Conservation (phyloP, 495 filamentous ascomycete genomes). For the Penicillium coffeae region DNA sequence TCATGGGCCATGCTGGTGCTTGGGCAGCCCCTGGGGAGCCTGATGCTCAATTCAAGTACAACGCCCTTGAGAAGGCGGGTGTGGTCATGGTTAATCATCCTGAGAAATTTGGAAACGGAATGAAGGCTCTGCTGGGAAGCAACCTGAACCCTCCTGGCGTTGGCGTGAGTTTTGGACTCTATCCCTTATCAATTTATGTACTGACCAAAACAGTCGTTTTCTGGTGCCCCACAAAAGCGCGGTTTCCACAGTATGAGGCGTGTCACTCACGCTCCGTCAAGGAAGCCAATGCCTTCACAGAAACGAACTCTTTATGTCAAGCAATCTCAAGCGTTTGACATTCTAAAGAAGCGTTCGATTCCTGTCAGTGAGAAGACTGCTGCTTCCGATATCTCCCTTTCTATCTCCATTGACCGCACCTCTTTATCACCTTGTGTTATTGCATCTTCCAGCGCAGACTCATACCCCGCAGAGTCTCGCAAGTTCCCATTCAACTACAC, state of each 20-base stretch:
- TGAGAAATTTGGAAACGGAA: constrained; percentile 69
- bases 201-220: constrained; percentile 21
- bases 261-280: constrained; percentile 13
- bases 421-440: constrained; percentile 63
- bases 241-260: constrained; percentile 49
- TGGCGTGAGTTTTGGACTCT: constrained; percentile 19
- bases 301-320: constrained; percentile 57
- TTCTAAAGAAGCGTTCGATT: constrained; percentile 54
- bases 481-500: constrained; percentile 63
- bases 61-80: constrained; percentile 63
- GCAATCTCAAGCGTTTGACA: constrained; percentile 52
- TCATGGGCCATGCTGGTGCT: constrained; percentile 90
- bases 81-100: constrained; percentile 78
- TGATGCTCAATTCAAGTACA: constrained; percentile 60
- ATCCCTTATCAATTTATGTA: not conserved
- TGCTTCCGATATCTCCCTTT: constrained; percentile 47
- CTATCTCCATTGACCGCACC: constrained; percentile 63
- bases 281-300: constrained; percentile 26
- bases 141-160: constrained; percentile 13
- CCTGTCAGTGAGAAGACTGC: constrained; percentile 39
- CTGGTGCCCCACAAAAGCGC: constrained; percentile 35
- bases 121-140: constrained; percentile 55
- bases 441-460: constrained; percentile 50
- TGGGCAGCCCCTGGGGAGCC: constrained; percentile 67
- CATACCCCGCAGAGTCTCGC: constrained; percentile 32